These are phyloP conservation scores for Fusarium xylarioides DNA, from an alignment of 2,329 filamentous ascomycete genomes.

Conservation along the genomic window DNA sequence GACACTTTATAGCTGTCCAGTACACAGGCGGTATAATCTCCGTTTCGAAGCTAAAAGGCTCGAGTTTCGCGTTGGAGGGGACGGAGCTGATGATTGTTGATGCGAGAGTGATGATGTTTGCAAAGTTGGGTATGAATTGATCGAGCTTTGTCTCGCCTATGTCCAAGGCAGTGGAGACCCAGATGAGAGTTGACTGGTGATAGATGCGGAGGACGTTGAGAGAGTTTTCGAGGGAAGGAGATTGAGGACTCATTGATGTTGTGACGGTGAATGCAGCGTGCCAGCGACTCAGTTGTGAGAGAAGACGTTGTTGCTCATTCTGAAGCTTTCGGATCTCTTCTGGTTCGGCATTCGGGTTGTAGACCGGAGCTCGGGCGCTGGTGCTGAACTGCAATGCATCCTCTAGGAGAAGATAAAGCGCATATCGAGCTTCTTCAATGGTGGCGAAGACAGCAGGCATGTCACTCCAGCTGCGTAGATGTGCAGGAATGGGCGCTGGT, in stretches of 20 bases:
- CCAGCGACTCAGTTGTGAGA: constrained; percentile 45
- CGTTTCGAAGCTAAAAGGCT: constrained; percentile 54
- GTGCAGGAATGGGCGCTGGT: constrained; percentile 49
- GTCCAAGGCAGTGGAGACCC: constrained; percentile 45
- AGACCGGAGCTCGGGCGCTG: constrained; percentile 39
- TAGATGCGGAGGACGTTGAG: constrained; percentile 50
- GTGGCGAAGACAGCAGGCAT: constrained; percentile 49
- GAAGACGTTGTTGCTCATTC: constrained; percentile 46
- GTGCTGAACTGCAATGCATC: constrained; percentile 51
- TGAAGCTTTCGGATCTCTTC: constrained; percentile 43
- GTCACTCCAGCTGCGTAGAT: constrained; percentile 45
- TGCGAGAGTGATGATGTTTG: constrained; percentile 49
- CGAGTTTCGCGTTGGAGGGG: constrained; percentile 12
- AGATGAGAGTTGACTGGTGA: constrained; percentile 48
- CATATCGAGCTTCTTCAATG: constrained; percentile 43
- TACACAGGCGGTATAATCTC: constrained; percentile 54
- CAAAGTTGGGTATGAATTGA: constrained; percentile 47
- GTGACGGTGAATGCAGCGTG: constrained; percentile 45
- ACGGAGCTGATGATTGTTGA: constrained; percentile 41
- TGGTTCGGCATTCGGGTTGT: constrained; percentile 36
- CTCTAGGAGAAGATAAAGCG: constrained; percentile 52
- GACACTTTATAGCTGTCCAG: constrained; percentile 52
- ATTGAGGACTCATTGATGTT: constrained; percentile 36
- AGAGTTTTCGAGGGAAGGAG: constrained; percentile 10
- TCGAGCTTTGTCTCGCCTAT: constrained; percentile 49